A percentile compares a stretch with the other conserved stretches of the same genome.
Evolutionary conservation across 2,329 filamentous ascomycete genomes (phyloP).

Genomic region (Fusarium sublunatum): DNA sequence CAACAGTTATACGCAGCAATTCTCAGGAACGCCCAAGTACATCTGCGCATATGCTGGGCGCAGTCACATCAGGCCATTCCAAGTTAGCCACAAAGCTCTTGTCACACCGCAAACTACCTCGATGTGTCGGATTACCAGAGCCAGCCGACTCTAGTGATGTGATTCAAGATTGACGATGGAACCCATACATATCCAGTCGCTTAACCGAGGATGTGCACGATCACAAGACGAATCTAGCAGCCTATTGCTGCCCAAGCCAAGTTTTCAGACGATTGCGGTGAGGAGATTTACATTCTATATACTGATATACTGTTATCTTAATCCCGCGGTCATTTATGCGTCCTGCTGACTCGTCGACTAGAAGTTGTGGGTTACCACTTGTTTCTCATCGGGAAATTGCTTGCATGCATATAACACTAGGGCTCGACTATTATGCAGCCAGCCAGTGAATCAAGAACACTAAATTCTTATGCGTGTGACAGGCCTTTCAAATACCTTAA

Average conservation of each 20-base stretch:
- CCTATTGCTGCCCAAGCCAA: constrained; percentile 4
- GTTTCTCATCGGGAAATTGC: no score
- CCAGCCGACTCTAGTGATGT: constrained; percentile 19
- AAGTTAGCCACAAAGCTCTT: constrained; percentile 34
- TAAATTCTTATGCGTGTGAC: no score
- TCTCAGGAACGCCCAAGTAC: background rate
- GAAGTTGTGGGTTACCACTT: no score
- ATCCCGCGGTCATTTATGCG: background rate
- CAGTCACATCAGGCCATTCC: constrained; percentile 42
- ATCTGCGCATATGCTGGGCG: constrained; percentile 23
- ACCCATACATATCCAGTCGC: constrained; percentile 3
- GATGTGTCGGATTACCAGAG: constrained; percentile 3
- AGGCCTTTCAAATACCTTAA: no score
- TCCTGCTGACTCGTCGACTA: background rate
- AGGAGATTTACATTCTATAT: background rate
- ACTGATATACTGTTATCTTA: no score
- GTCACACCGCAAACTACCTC: constrained; percentile 42
- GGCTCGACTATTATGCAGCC: no score
- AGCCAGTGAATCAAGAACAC: no score
- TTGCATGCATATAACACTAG: no score
- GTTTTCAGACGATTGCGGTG: background rate
- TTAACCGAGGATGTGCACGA: constrained; percentile 12
- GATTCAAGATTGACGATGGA: constrained; percentile 19
- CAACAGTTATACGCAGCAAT: background rate
- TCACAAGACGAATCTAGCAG: constrained; percentile 15